These are phyloP conservation scores for Fusarium virguliforme DNA, from an alignment of 2,329 filamentous ascomycete species.

Conservation along the genomic window DNA sequence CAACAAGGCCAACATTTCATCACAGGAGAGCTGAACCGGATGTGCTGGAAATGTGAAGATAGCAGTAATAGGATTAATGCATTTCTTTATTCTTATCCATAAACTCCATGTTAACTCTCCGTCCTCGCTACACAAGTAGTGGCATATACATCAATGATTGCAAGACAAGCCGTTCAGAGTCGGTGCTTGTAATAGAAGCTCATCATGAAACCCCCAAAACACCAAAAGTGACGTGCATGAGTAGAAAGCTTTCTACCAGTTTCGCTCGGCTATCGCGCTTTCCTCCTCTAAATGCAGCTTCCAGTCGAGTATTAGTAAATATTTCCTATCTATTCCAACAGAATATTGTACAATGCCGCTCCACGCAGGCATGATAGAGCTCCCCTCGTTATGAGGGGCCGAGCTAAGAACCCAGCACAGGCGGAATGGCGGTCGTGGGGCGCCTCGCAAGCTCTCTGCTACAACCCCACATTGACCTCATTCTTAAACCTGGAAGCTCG, in stretches of 20 bases:
- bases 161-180: background rate
- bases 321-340: background rate
- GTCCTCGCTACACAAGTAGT: background rate
- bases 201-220: conserved; percentile 37
- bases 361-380: conserved; percentile 31
- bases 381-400: conserved; percentile 37
- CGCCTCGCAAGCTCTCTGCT: conserved; percentile 39
- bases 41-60: background rate
- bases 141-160: background rate
- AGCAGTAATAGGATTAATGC: background rate
- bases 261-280: background rate
- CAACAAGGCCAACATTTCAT: conserved; percentile 53
- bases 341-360: background rate
- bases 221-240: conserved; percentile 8
- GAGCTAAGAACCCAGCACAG: conserved; percentile 34
- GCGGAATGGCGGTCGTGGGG: conserved; percentile 43
- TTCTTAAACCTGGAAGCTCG: conserved; percentile 35
- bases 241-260: background rate
- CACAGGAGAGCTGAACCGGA: background rate
- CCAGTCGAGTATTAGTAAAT: background rate
- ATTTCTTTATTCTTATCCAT: background rate
- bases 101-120: background rate
- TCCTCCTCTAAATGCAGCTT: background rate
- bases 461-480: conserved; percentile 51
- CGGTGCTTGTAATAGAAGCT: background rate